Conservation (phyloP, 495 filamentous ascomycete species). For the Aspergillus nidulans region DNA sequence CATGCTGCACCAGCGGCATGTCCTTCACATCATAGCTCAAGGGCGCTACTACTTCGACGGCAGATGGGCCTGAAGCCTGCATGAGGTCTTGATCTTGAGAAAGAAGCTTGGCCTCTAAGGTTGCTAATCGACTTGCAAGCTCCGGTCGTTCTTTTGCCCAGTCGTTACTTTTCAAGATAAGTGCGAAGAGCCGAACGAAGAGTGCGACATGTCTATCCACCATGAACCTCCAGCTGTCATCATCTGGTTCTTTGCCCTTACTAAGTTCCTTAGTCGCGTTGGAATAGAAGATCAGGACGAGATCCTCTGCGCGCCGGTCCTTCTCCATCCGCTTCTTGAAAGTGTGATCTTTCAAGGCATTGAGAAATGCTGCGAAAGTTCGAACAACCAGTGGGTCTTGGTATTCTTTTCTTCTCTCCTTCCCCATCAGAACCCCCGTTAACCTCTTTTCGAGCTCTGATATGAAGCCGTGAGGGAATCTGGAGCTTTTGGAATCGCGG, state of each 20-base stretch:
- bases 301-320: conserved; percentile 86
- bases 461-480: conserved; percentile 76
- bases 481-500: conserved; percentile 69
- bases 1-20: conserved; percentile 87
- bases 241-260: conserved; percentile 74
- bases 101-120: conserved; percentile 87
- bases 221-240: conserved; percentile 88
- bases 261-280: conserved; percentile 84
- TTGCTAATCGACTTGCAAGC: conserved; percentile 69
- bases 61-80: conserved; percentile 49
- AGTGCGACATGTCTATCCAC: conserved; percentile 93
- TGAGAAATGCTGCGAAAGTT: conserved; percentile 76
- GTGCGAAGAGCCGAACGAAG: conserved; percentile 82
- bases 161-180: conserved; percentile 73
- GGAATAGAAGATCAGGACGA: conserved; percentile 83
- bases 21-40: conserved; percentile 91
- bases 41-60: conserved; percentile 73
- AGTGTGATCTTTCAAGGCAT: conserved; percentile 65
- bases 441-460: conserved; percentile 64
- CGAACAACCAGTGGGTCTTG: conserved; percentile 72
- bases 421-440: conserved; percentile 61
- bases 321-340: conserved; percentile 82
- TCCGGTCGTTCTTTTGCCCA: conserved; percentile 79
- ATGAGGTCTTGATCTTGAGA: conserved; percentile 89
- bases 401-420: conserved; percentile 71